Conservation (phyloP, 169 alveolate species). For the Neospora caninum region DNA sequence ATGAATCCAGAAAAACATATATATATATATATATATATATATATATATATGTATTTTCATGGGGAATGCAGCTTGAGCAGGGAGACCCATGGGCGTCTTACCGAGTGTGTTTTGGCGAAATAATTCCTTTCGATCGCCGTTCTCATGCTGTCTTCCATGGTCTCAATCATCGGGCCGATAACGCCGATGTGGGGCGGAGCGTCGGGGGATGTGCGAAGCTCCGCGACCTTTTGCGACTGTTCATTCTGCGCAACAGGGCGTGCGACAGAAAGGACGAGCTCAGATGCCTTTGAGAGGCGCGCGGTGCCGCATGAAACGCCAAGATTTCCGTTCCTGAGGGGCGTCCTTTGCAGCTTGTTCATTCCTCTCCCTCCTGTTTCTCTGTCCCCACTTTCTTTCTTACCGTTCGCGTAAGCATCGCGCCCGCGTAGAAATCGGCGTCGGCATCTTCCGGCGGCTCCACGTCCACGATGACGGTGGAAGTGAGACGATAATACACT, state of each 20-base stretch:
- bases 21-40: too few species aligned
- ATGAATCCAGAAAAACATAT: neutral
- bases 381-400: neutral
- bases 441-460: neutral
- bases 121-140: neutral
- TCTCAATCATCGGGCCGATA: neutral
- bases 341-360: neutral
- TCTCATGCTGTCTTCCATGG: neutral
- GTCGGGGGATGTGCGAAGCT: neutral
- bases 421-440: neutral
- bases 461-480: neutral
- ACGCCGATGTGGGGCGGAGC: neutral
- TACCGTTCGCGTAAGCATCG: neutral
- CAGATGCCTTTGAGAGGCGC: neutral
- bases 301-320: too few species aligned
- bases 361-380: neutral
- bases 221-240: slow-evolving; percentile 14
- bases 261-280: neutral
- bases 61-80: neutral
- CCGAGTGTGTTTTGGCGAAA: neutral
- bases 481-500: slow-evolving; percentile 4
- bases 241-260: neutral
- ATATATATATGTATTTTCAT: too few species aligned
- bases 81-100: neutral
- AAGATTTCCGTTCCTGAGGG: too few species aligned